Base-by-base conservation (phyloP, 192 early-diverging fungal genomes). In the Rhizophagus clarus region DNA sequence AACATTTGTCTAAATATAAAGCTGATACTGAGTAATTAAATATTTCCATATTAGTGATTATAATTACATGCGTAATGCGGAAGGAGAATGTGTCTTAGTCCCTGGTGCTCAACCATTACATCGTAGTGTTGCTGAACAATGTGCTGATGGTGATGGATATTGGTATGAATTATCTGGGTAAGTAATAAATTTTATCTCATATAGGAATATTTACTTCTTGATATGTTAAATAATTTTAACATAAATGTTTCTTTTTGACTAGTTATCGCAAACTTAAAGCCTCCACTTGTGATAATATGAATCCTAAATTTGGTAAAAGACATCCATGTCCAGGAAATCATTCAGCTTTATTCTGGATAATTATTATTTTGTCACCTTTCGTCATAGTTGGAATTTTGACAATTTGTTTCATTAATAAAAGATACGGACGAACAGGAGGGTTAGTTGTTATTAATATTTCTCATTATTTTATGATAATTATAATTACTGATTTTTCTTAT, bases 11-110 rank as follows among this genome's bases (percentile, higher is more conserved):
- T 75, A 6, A 20, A 64, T 81, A 79, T 69, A 75, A 63, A 7
- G 6, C 6, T 77, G 32, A 40, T 37, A 22, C 62, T 32, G 32
- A n/a, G n/a, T n/a, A n/a, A 67, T 61, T 15, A 37, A 40, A 70
- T 42, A 0, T 1, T 74, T 75, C 32, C 78, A 20, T 56, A 56
- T 17, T 20, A 84, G 84, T 85, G 94, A 94, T 80, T 89, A 89
- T 83, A 91, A 94, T 81, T 96, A 94, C 85, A 90, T 91, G 26
- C 90, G 91, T 61, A 81, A 92, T 68, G 71, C 72, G 3, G 71
- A 82, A 20, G 86, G 86, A 24, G 73, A 89, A 62, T 95, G 94
- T 80, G 88, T 88, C n/a, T 81, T 94, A 20, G 84, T 89, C 22
- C 74, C 86, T 60, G 89, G 88, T 34, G 84, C 88, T 79, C 26